Evolutionary conservation across 768 basidiomycete genomes (phyloP), one percentile per base, ranked within the genome.

Genomic region (Hericium erinaceus): DNA sequence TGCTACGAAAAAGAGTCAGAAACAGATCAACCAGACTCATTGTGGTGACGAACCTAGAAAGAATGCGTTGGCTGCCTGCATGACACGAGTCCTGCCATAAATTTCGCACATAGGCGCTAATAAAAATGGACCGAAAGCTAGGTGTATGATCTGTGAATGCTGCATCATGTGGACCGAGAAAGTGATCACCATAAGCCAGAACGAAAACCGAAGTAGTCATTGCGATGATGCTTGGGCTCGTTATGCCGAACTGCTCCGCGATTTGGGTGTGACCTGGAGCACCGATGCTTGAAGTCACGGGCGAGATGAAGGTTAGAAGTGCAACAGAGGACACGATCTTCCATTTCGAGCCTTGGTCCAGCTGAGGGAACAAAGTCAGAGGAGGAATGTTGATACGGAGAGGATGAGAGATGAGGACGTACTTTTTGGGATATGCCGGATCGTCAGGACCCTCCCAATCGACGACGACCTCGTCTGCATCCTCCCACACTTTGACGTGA

Each of bases 221-320:
- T 1, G 80, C 80, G 18, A 80, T 70, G 3, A 80, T 54, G 0
- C 73, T 76, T 2, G 60, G 58, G 64, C 66, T 81, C 8, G 76
- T 80, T 24, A 89, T 76, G 0, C 79, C 74, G 59, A 90, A 83
- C 16, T 81, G 67, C 2, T 65, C 57, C 3, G 74, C 83, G 1
- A 91, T 64, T 53, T 80, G 75, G 3, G 59, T 57, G 0, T 74
- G 72, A 0, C 86, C 87, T 0, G 88, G 88, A 0, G 88, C 83
- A 0, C 88, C 71, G 81, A 89, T 88, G 5, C 85, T 80, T 5
- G 88, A 90, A 0, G 87, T 81, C 0, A 89, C 73, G 0, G 87
- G 82, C 2, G 72, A 74, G 20, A 86, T 83, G 64, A 86, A 84
- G 0, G 85, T 84, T 64, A 84, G 87, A 0, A 74, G 70, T 0